Conservation (phyloP, 768 basidiomycete species). For the Sporobolomyces pararoseus region DNA sequence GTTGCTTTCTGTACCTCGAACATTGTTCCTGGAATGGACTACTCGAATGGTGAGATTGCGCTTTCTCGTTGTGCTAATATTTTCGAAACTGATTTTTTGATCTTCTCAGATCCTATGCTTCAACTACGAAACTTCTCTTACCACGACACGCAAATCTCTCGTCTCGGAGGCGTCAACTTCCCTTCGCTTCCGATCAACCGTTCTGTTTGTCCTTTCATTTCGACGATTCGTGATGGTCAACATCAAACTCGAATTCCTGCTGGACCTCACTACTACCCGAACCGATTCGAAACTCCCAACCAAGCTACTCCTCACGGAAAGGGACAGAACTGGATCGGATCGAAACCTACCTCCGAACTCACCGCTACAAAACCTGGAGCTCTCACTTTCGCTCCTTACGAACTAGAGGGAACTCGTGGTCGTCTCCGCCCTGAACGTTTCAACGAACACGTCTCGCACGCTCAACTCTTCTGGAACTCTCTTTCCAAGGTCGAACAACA, state of each 20-base stretch:
- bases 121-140: conserved; percentile 79
- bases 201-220: conserved; percentile 67
- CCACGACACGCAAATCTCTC: conserved; percentile 75
- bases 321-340: conserved; percentile 33
- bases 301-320: conserved; percentile 33
- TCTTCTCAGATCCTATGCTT: conserved; percentile 64
- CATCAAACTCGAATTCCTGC: conserved; percentile 60
- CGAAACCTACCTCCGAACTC: not conserved
- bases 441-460: conserved; percentile 57
- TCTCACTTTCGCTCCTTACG: conserved; percentile 38
- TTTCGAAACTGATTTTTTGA: conserved; percentile 52
- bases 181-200: conserved; percentile 71
- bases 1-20: conserved; percentile 74
- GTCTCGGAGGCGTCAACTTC: conserved; percentile 70
- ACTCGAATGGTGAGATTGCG: conserved; percentile 47
- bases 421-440: conserved; percentile 46
- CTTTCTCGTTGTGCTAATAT: conserved; percentile 31
- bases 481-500: conserved; percentile 63
- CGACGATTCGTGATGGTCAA: conserved; percentile 66
- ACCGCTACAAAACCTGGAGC: conserved; percentile 12
- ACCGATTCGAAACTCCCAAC: conserved; percentile 56
- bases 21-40: conserved; percentile 56
- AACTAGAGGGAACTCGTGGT: conserved; percentile 57
- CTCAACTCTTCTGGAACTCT: conserved; percentile 71
- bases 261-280: conserved; percentile 78